These are phyloP conservation scores for Vigna angularis DNA, from an alignment of 306 rosid species.

Conservation along the genomic window DNA sequence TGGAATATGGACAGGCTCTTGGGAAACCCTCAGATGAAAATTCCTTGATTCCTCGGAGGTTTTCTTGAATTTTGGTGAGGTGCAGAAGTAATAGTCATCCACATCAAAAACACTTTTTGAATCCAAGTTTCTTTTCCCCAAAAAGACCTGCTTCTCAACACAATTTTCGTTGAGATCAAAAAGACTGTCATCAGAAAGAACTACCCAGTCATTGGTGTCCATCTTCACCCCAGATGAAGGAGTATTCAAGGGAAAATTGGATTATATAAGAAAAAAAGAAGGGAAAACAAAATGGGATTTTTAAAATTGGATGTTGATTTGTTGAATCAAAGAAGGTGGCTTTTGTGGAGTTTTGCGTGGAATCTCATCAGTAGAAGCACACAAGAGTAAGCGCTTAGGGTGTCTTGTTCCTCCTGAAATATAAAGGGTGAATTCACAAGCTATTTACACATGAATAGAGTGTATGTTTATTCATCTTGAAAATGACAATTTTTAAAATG, in stretches of 20 bases:
- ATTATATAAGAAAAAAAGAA: constrained; percentile 23
- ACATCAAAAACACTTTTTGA: constrained; percentile 51
- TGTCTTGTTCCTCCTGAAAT: constrained; percentile 46
- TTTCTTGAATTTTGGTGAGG: constrained; percentile 54
- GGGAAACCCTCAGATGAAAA: constrained; percentile 42
- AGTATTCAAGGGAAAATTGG: neutral
- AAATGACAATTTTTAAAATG: constrained; percentile 44
- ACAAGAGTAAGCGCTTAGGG: constrained; percentile 34
- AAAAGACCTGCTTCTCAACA: constrained; percentile 48
- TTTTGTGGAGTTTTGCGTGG: constrained; percentile 59
- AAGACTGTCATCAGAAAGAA: constrained; percentile 65
- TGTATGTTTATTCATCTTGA: constrained; percentile 52
- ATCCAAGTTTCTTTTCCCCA: constrained; percentile 44
- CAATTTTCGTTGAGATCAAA: constrained; percentile 56
- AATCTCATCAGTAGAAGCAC: constrained; percentile 17
- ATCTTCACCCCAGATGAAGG: constrained; percentile 41
- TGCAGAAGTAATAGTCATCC: constrained; percentile 61
- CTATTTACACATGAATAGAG: constrained; percentile 31
- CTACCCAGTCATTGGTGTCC: constrained; percentile 87
- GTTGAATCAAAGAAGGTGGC: constrained; percentile 60
- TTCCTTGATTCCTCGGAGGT: constrained; percentile 28
- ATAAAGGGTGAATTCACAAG: constrained; percentile 40
- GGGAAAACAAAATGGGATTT: constrained; percentile 14
- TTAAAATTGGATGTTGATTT: constrained; percentile 31
- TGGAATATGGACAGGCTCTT: constrained; percentile 50